Base-by-base conservation (phyloP, 192 early-diverging fungal species). In the Gryganskiella cystojenkinii region DNA sequence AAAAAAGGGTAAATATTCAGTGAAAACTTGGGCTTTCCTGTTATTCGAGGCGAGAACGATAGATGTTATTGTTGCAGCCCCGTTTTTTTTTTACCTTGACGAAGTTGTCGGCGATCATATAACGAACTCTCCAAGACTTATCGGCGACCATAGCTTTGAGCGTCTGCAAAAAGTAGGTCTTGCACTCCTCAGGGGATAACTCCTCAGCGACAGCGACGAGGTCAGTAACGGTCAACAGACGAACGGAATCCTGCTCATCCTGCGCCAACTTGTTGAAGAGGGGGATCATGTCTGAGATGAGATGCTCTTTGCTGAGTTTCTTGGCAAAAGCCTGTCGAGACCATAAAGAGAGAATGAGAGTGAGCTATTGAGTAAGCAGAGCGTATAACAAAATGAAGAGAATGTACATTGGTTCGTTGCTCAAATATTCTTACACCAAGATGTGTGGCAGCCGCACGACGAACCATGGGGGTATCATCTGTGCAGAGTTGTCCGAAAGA, bases 41-140 rank as follows among this genome's bases (percentile, higher is more conserved):
- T 43, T 30, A n/a, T 51, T 11, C 53, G 25, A 30, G 9, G 19
- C 30, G 22, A 56, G 17, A 11, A 13, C 11, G 11, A n/a, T 22
- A n/a, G 17, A 22, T 31, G 35, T 20, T 40, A 13, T 9, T 9
- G 1, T 0, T 35, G 34, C n/a, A 2, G 13, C 35, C 46, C 7
- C 11, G 25, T 25, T 0, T 20, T n/a, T 17, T 33, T 59, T 45
- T 60, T 78, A 98, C 92, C 71, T 92, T 89, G 53, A 97, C 94
- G 90, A 96, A 98, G 84, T 98, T 98, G 67, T 96, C 95, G 3
- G 98, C 98, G 84, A 97, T 93, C 95, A 98, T 99, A 80, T 98
- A 99, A 58, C 97, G 85, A 51, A 99, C 97, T 66, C 98, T 90
- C 98, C 98, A 99, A 56, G 95, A 96, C 79, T 95, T 97, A 82